Conservation (phyloP, 1,139 yeast species). For the Taiozyma sp. region DNA sequence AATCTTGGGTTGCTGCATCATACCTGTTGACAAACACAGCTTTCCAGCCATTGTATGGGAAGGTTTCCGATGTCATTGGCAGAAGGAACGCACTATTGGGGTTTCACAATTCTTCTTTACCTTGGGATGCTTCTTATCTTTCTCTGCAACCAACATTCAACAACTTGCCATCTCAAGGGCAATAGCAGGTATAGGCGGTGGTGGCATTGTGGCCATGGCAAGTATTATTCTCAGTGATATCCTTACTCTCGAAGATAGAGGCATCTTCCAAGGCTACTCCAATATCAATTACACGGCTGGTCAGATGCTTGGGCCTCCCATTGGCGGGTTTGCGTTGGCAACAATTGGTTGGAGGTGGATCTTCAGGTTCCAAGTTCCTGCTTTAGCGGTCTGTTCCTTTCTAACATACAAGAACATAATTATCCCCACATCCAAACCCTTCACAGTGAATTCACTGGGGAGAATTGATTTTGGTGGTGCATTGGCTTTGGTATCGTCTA, state of each 20-base stretch:
- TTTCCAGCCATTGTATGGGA: conserved; percentile 64
- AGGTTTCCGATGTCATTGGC: conserved; percentile 48
- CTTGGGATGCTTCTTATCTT: conserved; percentile 36
- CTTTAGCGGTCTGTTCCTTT: conserved; percentile 43
- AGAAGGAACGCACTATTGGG: conserved; percentile 36
- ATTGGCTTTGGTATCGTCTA: conserved; percentile 45
- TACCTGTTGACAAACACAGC: conserved; percentile 59
- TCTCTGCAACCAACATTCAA: conserved; percentile 35
- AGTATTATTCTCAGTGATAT: conserved; percentile 45
- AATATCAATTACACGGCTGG: conserved; percentile 63
- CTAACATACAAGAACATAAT: conserved; percentile 26
- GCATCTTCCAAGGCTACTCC: conserved; percentile 50
- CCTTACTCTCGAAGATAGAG: conserved; percentile 43
- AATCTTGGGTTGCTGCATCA: conserved; percentile 65
- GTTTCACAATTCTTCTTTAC: conserved; percentile 43
- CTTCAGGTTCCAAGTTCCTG: conserved; percentile 59
- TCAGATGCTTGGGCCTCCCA: conserved; percentile 65
- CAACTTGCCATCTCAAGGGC: conserved; percentile 44
- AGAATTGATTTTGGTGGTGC: conserved; percentile 79
- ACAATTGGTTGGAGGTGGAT: conserved; percentile 74
- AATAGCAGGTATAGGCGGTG: conserved; percentile 48
- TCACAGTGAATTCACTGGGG: conserved; percentile 40
- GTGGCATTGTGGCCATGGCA: conserved; percentile 43
- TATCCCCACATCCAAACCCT: conserved; percentile 29
- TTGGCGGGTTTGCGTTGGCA: conserved; percentile 72